These are phyloP conservation scores for Fusarium liriodendri DNA, from an alignment of 2,329 filamentous ascomycete genomes.

Conservation along the genomic window DNA sequence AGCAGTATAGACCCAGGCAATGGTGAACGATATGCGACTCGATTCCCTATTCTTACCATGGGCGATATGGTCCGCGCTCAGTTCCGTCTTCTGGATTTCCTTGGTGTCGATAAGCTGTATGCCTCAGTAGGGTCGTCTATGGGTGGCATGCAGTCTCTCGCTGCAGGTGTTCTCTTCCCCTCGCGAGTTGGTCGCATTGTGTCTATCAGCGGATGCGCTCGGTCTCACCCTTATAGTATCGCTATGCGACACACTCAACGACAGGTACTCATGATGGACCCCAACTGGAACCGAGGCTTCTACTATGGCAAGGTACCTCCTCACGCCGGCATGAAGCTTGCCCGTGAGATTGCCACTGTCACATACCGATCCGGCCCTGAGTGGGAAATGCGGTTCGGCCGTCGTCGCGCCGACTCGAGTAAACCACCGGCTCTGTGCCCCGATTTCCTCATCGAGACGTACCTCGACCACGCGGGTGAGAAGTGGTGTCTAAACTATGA, in stretches of 20 bases:
- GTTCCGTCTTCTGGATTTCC: constrained; percentile 84
- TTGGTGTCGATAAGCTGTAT: constrained; percentile 83
- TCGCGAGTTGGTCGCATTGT: constrained; percentile 84
- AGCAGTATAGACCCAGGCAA: constrained; percentile 89
- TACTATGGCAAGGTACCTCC: constrained; percentile 92
- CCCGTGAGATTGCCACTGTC: constrained; percentile 95
- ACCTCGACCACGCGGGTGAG: constrained; percentile 96
- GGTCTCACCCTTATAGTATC: constrained; percentile 97
- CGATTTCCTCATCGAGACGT: constrained; percentile 97
- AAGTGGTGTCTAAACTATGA: constrained; percentile 99
- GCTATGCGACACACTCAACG: constrained; percentile 98
- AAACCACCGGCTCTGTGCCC: constrained; percentile 95
- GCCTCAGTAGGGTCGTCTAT: constrained; percentile 96
- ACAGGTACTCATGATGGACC: constrained; percentile 99
- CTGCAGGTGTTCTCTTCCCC: constrained; percentile 85
- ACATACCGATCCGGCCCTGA: constrained; percentile 97
- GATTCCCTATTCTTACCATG: constrained; percentile 95
- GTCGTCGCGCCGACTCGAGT: constrained; percentile 84
- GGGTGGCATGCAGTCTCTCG: constrained; percentile 98
- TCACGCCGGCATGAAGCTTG: constrained; percentile 97
- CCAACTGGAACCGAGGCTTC: constrained; percentile 94
- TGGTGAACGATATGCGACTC: constrained; percentile 88
- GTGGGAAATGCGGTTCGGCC: constrained; percentile 95
- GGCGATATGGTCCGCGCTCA: constrained; percentile 98
- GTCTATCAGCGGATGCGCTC: constrained; percentile 91